Evolutionary conservation across 768 basidiomycete species (phyloP), one percentile per base, ranked within the genome.

Genomic region (Russula virescens): DNA sequence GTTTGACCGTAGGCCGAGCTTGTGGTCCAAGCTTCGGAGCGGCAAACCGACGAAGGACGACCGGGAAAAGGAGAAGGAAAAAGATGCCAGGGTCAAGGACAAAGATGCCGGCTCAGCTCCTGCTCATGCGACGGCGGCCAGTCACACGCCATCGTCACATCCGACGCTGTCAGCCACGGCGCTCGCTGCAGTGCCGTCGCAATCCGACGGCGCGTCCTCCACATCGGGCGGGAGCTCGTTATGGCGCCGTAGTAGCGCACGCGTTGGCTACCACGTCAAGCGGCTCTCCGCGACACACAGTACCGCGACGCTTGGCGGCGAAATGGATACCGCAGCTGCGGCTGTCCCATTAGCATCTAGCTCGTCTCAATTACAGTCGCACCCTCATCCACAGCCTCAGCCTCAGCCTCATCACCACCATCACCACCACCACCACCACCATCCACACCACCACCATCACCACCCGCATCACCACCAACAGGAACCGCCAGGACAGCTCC

Each of bases 21-120:
- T 69, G 4, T 86, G 84, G 83, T 83, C 83, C 66, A 81, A 80
- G 69, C 77, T 82, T 55, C 84, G 80, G 71, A 83, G 80, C 67
- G 70, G 81, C 61, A 65, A 61, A 46, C 49, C 53, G 19, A 11
- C 57, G 45, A 64, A 50, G 26, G 63, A 64, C 11, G 63, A 60
- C 42, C 63, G 63, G 16, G 63, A 66, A 28, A 61, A 51, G 21
- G 60, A 65, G 28, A 65, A 52, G 28, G 66, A 66, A 26, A 66
- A 58, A n/a, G 62, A 66, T 9, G 21, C 13, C 35, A 66, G 64
- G 48, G 40, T 3, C 43, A 63, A 59, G 40, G 66, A 64, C 5
- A 64, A 60, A 48, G 54, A 62, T 10, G 5, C 4, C 6, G 34
- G 40, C 25, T 40, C 42, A 23, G 19, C 45, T 16, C 34, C 45